Evolutionary conservation across 192 early-diverging fungal species (phyloP).

Genomic region (Coemansia sp.): DNA sequence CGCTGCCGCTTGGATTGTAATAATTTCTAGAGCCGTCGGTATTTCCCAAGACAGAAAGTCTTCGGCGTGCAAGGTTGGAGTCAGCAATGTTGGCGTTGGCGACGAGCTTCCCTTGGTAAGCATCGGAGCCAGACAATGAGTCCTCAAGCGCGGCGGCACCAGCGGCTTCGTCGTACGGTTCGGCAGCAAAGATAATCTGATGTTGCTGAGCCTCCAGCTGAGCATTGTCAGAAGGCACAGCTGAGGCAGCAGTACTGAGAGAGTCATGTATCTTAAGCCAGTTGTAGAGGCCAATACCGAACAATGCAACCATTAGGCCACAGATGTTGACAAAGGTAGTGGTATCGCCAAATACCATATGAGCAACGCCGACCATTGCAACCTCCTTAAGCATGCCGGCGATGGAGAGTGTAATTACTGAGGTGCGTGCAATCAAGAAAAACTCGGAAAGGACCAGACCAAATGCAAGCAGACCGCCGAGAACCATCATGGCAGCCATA

Average conservation of each 20-base stretch:
- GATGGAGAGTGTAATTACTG: slow-evolving; percentile 84
- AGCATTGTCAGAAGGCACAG: background rate
- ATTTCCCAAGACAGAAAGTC: slow-evolving; percentile 11
- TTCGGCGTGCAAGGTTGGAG: slow-evolving; percentile 18
- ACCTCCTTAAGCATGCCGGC: slow-evolving; percentile 89
- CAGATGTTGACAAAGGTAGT: slow-evolving; percentile 71
- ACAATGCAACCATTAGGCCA: slow-evolving; percentile 77
- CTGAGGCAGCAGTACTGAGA: background rate
- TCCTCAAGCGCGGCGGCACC: slow-evolving; percentile 8
- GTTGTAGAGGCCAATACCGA: slow-evolving; percentile 78
- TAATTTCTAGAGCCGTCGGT: background rate
- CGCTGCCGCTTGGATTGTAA: background rate
- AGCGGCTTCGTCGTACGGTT: slow-evolving; percentile 29
- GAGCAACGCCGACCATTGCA: slow-evolving; percentile 70
- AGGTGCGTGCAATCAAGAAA: slow-evolving; percentile 76
- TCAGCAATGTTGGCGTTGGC: slow-evolving; percentile 11
- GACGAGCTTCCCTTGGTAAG: slow-evolving; percentile 8
- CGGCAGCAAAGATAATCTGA: slow-evolving; percentile 30
- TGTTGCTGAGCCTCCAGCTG: slow-evolving; percentile 16
- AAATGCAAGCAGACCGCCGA: slow-evolving; percentile 85
- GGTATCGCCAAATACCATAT: slow-evolving; percentile 77
- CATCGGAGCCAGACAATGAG: background rate
- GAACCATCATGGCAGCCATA: slow-evolving; percentile 54
- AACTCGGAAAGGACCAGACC: slow-evolving; percentile 86
- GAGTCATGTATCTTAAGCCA: slow-evolving; percentile 63